Percentiles rank a stretch among this genome's conserved stretches.
Conservation (phyloP, 2,329 filamentous ascomycete genomes). For the Nemania serpens region DNA sequence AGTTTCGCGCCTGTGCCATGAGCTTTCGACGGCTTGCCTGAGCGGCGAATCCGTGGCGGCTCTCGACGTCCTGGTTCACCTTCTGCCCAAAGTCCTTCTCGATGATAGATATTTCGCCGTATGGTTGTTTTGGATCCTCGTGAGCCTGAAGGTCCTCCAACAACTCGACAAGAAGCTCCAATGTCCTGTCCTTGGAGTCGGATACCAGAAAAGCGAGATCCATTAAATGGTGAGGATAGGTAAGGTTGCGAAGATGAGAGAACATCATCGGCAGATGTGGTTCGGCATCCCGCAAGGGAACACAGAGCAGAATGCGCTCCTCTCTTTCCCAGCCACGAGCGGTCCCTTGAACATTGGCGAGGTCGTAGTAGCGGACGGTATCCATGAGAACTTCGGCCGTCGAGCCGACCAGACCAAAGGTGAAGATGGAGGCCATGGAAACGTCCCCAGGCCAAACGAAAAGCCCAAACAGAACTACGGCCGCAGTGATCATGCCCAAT, state of each 20-base stretch:
- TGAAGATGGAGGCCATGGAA: slow-evolving; percentile 64
- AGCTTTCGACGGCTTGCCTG: slow-evolving; percentile 92
- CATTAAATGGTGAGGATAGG: slow-evolving; percentile 94
- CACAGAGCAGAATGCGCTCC: slow-evolving; percentile 92
- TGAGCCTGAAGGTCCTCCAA: slow-evolving; percentile 81
- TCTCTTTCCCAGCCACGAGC: slow-evolving; percentile 94
- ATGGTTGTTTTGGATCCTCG: slow-evolving; percentile 78
- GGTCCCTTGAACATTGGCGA: slow-evolving; percentile 88
- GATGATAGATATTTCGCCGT: slow-evolving; percentile 95
- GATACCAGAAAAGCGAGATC: slow-evolving; percentile 96
- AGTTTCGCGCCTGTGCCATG: slow-evolving; percentile 98
- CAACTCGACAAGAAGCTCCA: slow-evolving; percentile 74
- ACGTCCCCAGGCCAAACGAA: slow-evolving; percentile 74
- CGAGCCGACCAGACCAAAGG: slow-evolving; percentile 71
- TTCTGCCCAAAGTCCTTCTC: slow-evolving; percentile 99
- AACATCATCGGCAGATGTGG: slow-evolving; percentile 98
- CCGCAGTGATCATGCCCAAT: slow-evolving; percentile 61
- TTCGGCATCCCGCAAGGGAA: slow-evolving; percentile 90
- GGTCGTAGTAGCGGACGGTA: slow-evolving; percentile 95
- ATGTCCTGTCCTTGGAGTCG: slow-evolving; percentile 91
- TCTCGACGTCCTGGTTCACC: slow-evolving; percentile 97
- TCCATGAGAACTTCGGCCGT: slow-evolving; percentile 79
- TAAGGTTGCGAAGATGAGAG: slow-evolving; percentile 93
- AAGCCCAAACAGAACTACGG: slow-evolving; percentile 70
- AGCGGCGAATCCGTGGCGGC: slow-evolving; percentile 93